Percentiles rank a stretch among this genome's conserved stretches.
Conservation (phyloP, 441 rosid genomes). For the Capsella rubella region DNA sequence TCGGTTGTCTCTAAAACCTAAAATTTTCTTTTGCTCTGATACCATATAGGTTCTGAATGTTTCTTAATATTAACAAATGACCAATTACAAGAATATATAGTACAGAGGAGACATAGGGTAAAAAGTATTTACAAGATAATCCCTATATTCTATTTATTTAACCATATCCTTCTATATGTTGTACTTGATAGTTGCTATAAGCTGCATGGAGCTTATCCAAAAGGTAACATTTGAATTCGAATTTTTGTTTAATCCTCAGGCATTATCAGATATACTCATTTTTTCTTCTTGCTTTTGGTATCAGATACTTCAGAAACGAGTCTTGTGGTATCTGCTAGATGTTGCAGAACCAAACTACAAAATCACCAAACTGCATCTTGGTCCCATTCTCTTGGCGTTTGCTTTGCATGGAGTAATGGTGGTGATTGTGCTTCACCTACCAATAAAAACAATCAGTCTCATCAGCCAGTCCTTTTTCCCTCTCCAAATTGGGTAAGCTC, state of each 20-base stretch:
- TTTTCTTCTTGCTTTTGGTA: not conserved
- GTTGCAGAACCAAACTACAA: conserved; percentile 35
- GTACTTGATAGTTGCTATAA: not conserved
- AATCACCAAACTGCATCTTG: conserved; percentile 24
- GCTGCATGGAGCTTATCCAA: conserved; percentile 24
- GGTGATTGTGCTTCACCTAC: conserved; percentile 40
- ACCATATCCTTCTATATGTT: no score
- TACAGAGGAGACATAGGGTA: no score
- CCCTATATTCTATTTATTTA: no score
- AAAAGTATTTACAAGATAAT: no score
- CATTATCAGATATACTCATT: not conserved
- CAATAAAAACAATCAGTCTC: conserved; percentile 25
- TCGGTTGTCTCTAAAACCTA: no score
- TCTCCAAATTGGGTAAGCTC: conserved; percentile 33
- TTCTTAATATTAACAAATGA: no score
- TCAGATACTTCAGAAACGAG: conserved; percentile 38
- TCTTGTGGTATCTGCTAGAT: conserved; percentile 39
- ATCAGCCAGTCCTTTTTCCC: conserved; percentile 42
- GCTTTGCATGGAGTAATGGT: conserved; percentile 31
- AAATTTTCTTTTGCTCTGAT: no score
- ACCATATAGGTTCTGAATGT: no score
- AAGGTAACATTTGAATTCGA: conserved; percentile 14
- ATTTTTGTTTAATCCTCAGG: not conserved
- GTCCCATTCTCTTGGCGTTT: conserved; percentile 32
- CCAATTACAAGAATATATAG: no score